A percentile compares a stretch with the other conserved stretches of the same genome.
Evolutionary conservation across 2,329 filamentous ascomycete genomes (phyloP).

Genomic region (Pyrenophora graminea): DNA sequence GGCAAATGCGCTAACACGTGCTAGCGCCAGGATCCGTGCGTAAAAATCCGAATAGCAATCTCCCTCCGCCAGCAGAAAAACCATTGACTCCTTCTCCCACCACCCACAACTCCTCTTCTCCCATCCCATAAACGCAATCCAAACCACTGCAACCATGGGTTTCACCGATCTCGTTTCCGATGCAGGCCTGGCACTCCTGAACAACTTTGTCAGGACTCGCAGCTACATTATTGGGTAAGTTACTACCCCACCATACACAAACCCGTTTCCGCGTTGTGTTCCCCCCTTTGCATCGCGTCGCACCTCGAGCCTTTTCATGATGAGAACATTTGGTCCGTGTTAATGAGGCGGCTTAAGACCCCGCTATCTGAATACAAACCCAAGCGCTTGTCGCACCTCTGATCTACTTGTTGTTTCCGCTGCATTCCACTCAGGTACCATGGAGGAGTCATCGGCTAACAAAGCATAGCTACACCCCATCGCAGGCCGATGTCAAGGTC

Average conservation of each 20-base stretch:
- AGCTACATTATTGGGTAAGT: constrained; percentile 85
- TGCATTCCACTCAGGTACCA: constrained; percentile 10
- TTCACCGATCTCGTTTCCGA: constrained; percentile 71
- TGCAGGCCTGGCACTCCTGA: constrained; percentile 69
- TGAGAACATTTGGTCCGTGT: constrained; percentile 95
- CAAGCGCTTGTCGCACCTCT: constrained; percentile 80
- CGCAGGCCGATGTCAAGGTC: constrained; percentile 93
- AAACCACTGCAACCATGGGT: constrained; percentile 60
- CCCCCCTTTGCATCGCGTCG: constrained; percentile 26
- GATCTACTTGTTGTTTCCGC: constrained; percentile 42
- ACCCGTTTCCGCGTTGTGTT: constrained; percentile 15
- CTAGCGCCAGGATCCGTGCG: constrained; percentile 19
- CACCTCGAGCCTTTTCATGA: constrained; percentile 59
- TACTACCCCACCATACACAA: constrained; percentile 35
- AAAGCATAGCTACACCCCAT: constrained; percentile 63
- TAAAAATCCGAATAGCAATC: constrained; percentile 17
- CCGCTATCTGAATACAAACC: constrained; percentile 78
- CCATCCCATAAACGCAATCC: constrained; percentile 15
- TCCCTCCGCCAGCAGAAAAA: constrained; percentile 26
- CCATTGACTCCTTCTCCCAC: constrained; percentile 20
- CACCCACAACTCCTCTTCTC: constrained; percentile 21
- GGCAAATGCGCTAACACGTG: constrained; percentile 14
- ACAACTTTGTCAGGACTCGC: constrained; percentile 73
- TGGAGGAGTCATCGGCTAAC: constrained; percentile 31
- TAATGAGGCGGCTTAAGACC: constrained; percentile 93